A percentile compares a stretch with the other conserved stretches of the same genome.
Conservation (phyloP, 768 basidiomycete genomes). For the Cyathus striatus region DNA sequence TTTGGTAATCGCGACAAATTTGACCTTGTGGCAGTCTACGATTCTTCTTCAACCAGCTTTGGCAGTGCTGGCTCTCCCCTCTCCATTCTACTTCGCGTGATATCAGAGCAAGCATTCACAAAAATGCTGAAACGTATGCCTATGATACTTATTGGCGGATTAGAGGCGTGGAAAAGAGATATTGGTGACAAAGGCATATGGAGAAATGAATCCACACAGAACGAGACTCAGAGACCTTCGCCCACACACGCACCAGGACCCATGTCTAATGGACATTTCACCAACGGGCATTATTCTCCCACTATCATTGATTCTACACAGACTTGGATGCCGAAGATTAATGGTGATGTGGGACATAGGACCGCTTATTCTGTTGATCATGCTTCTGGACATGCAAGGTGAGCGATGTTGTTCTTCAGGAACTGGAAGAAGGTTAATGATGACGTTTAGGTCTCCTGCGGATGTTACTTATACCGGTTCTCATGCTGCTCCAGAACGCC, state of each 20-base stretch:
- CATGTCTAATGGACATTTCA: too few relatives aligned
- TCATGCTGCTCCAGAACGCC: constrained; percentile 17
- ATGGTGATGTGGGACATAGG: constrained; percentile 16
- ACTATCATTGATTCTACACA: too few relatives aligned
- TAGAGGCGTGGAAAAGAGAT: constrained; percentile 72
- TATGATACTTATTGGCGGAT: constrained; percentile 79
- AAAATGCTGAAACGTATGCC: constrained; percentile 73
- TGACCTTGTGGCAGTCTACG: constrained; percentile 85
- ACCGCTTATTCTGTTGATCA: constrained; percentile 36
- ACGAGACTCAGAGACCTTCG: not conserved
- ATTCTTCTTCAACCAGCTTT: constrained; percentile 53
- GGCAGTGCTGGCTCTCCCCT: constrained; percentile 43
- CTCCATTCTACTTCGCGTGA: constrained; percentile 57
- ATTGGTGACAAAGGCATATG: constrained; percentile 35
- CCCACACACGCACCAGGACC: too few relatives aligned
- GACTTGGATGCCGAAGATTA: too few relatives aligned
- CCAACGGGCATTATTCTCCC: too few relatives aligned
- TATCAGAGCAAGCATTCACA: constrained; percentile 69
- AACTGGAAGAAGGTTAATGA: not conserved
- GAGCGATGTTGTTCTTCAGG: not conserved
- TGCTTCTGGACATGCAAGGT: constrained; percentile 34
- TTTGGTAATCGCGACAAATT: constrained; percentile 86
- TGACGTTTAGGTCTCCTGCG: constrained; percentile 28
- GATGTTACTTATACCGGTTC: constrained; percentile 28
- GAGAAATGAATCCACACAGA: constrained; percentile 8